phyloP scores from a whole-genome alignment of 257 asterid genomes.

The Plantago major region DNA sequence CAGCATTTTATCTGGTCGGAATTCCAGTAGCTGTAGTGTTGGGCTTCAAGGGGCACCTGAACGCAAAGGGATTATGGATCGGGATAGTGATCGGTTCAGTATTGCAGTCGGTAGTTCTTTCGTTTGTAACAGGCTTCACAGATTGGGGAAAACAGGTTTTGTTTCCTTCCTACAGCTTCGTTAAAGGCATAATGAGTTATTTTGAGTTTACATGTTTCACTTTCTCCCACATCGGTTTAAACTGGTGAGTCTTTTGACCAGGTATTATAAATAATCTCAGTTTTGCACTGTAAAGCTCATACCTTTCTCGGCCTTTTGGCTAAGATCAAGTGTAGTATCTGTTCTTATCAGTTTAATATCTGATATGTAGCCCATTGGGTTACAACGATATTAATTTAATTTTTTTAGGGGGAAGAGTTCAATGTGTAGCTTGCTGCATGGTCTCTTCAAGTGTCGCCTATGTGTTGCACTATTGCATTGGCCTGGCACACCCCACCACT shows the following conservation, averaged over 20 bases:
- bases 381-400: too few species aligned
- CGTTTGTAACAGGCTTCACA: constrained; percentile 34
- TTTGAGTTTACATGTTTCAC: neutral
- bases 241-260: neutral
- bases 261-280: too few species aligned
- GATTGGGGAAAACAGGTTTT: constrained; percentile 40
- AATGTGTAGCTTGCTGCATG: constrained; percentile 3
- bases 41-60: constrained; percentile 30
- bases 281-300: neutral
- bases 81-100: constrained; percentile 42
- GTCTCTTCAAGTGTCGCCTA: neutral
- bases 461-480: neutral
- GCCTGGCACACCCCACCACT: constrained; percentile 7
- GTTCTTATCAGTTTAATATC: constrained; percentile 38
- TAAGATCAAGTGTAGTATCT: constrained; percentile 41
- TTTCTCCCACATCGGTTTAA: neutral
- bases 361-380: constrained; percentile 19
- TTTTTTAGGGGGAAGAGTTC: too few species aligned
- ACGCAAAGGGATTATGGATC: constrained; percentile 53
- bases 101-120: constrained; percentile 30
- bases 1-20: constrained; percentile 42
- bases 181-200: neutral
- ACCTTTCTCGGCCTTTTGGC: constrained; percentile 46
- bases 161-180: neutral
- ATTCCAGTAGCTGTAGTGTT: constrained; percentile 38